phyloP scores from a whole-genome alignment of 768 basidiomycete species.

The Podaxis sp. region DNA sequence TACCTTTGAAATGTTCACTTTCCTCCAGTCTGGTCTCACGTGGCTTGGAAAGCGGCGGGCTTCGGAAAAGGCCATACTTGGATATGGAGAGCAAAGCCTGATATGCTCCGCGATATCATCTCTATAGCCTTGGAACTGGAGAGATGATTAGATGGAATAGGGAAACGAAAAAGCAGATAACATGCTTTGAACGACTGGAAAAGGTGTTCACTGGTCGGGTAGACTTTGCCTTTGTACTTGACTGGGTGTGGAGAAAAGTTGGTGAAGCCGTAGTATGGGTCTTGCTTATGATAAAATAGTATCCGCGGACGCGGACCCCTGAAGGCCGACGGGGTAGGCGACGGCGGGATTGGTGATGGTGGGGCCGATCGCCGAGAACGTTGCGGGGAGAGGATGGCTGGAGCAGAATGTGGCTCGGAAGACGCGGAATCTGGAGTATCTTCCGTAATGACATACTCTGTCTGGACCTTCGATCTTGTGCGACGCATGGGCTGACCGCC shows the following conservation, averaged over 20 bases:
- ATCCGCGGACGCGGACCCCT: constrained; percentile 36
- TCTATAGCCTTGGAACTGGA: constrained; percentile 57
- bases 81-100: constrained; percentile 59
- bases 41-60: constrained; percentile 63
- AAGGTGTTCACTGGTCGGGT: constrained; percentile 77
- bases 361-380: constrained; percentile 14
- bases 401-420: neutral
- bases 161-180: neutral
- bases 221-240: constrained; percentile 57
- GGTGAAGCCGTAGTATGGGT: constrained; percentile 70
- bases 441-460: constrained; percentile 27
- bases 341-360: constrained; percentile 15
- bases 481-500: constrained; percentile 30
- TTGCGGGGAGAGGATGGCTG: constrained; percentile 1
- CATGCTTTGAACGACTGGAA: constrained; percentile 73
- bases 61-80: constrained; percentile 66
- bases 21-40: constrained; percentile 66
- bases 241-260: constrained; percentile 73
- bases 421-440: constrained; percentile 12
- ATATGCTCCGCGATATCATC: constrained; percentile 71
- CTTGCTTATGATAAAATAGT: constrained; percentile 63
- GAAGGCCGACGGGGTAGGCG: constrained; percentile 18
- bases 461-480: constrained; percentile 31
- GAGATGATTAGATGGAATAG: neutral
- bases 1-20: constrained; percentile 68